Base-by-base conservation (phyloP, 169 alveolate species). In the Plasmodium inui region DNA sequence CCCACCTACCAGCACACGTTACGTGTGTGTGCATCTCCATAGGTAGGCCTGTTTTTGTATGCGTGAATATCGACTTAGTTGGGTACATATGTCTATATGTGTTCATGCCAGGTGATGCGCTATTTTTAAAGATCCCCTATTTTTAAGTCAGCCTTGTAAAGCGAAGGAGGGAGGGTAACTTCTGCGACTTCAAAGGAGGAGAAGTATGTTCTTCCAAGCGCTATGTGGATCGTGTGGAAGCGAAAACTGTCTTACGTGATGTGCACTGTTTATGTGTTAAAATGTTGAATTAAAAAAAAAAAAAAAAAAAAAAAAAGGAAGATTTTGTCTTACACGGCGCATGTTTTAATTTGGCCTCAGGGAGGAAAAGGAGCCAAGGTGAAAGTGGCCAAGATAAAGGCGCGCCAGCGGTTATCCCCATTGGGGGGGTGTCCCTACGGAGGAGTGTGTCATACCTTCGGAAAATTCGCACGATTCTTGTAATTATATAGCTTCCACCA, bases 111-210 rank as follows among this genome's bases (percentile, higher is more conserved):
- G 55, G 32, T 78, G 55, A 5, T 37, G 6, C 22, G 28, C 37
- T 3, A 78, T 22, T 34, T 39, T 78, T 78, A 78, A 78, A 78
- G 71, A 78, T 46, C 5, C 71, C 37, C 22, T 17, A 78, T 78
- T 78, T 39, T 78, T 78, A 78, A 78, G 84, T 78, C 30, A 37
- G 6, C 26, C 84, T 19, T 34, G 6, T 78, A 39, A 34, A 39
- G 28, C 53, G 84, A 78, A 46, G 57, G 55, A 28, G 53, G 14
- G 32, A 61, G 84, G 30, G 28, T 78, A 78, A 78, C n/a, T n/a
- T n/a, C n/a, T n/a, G n/a, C n/a, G n/a, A n/a, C n/a, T n/a, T n/a
- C 53, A 71, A 78, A 46, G 57, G 55, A 28, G 53, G 14, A 14
- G 19, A 71, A 17, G 28, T 78, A 78, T 39, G 57, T 46, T 46